Evolutionary conservation across 78 protist species (phyloP), one percentile per base, ranked within the genome.

Genomic region (Cavenderia fasciculata): DNA sequence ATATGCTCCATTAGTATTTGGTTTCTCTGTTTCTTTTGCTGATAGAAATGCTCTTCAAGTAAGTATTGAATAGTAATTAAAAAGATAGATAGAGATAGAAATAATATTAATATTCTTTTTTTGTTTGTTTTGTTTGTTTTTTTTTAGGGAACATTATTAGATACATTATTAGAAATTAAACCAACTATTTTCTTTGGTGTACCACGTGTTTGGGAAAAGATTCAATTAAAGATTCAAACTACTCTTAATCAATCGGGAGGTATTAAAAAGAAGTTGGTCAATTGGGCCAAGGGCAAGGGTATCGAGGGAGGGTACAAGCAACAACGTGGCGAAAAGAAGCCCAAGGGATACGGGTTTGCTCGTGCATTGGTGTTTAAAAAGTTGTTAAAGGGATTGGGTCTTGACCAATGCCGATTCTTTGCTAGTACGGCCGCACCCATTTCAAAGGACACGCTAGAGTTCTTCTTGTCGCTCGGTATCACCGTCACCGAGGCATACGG

Each of bases 151-250:
- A 75, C 90, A 44, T 52, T 94, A 10, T 59, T 44, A 21, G 71
- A 87, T 25, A 62, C 94, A 21, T 56, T 95, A 59, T 36, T n/a
- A 29, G 95, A 85, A 34, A 92, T 87, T 34, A 86, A 68, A 23
- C 98, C 97, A 52, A 94, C 97, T 18, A 21, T 94, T 6, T 89
- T 94, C 91, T 51, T 96, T 62, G 92, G 97, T 19, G 97, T 95
- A 25, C 97, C 97, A 59, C 78, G 98, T 27, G 97, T 97, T 57
- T 95, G 97, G 97, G 98, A 97, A 85, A 95, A 95, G 74, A 87
- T 97, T 71, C 92, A 47, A 74, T 87, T 79, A 29, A 78, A 62
- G 31, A 61, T 95, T 47, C 52, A 47, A 25, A 29, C 69, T 8
- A 23, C 76, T 1, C 77, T 87, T 23, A 16, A n/a, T n/a, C 29